These are phyloP conservation scores for Sanghuangporus baumii DNA, from an alignment of 1,284 basidiomycete species.

Conservation along the genomic window DNA sequence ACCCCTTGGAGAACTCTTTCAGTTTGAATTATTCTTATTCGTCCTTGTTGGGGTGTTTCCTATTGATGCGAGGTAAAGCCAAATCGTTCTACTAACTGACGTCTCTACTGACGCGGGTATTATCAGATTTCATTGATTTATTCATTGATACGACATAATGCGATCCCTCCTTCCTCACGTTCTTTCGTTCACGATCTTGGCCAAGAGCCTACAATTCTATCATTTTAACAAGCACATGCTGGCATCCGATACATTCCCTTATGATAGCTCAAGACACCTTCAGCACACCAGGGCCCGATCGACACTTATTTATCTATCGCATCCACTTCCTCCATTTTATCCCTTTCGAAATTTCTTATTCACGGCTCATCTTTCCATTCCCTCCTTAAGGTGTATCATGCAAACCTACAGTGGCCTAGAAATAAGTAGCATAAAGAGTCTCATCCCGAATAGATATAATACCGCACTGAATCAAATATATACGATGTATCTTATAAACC, in stretches of 20 bases:
- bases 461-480: not conserved
- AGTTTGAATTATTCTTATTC: slow-evolving; percentile 1
- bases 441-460: not conserved
- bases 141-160: not conserved
- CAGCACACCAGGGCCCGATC: not conserved
- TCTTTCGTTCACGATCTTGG: not conserved
- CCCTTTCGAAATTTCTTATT: not conserved
- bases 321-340: not conserved
- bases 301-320: not conserved
- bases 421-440: not conserved
- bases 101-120: not conserved
- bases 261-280: not conserved
- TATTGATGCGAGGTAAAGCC: not conserved
- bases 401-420: not conserved
- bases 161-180: not conserved
- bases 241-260: slow-evolving; percentile 4
- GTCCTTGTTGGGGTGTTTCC: not conserved
- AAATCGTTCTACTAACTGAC: not conserved
- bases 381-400: not conserved
- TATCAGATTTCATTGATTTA: not conserved
- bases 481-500: not conserved
- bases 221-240: not conserved
- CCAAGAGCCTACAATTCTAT: not conserved
- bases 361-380: not conserved
- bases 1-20: not conserved